phyloP scores from a whole-genome alignment of 1,139 yeast species.

The Pneumocystis oryctolagi region DNA sequence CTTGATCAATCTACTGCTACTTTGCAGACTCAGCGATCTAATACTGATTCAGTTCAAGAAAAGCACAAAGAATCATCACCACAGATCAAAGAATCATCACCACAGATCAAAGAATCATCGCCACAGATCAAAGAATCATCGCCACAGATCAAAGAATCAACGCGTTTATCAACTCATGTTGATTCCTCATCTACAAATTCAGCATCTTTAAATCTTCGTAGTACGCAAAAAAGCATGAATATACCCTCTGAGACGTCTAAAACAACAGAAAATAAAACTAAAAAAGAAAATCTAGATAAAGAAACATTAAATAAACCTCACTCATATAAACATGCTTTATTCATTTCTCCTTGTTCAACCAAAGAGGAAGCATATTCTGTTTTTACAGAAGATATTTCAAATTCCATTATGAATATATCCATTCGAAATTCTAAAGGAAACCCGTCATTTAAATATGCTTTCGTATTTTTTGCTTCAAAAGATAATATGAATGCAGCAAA shows the following conservation, averaged over 20 bases:
- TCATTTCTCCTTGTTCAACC: neutral
- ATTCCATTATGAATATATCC: neutral
- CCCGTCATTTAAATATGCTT: neutral
- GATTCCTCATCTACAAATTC: neutral
- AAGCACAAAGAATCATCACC: conserved; percentile 2
- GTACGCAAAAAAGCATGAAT: neutral
- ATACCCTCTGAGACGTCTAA: neutral
- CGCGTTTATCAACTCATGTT: neutral
- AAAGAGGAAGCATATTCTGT: neutral
- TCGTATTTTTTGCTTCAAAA: neutral
- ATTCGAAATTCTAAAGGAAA: neutral
- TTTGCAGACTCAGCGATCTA: neutral
- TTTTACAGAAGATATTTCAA: neutral
- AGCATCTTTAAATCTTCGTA: neutral
- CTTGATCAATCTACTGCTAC: neutral
- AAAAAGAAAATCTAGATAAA: neutral
- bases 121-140: conserved; percentile 2
- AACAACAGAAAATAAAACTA: neutral
- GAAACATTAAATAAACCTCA: neutral
- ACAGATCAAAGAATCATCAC: neutral
- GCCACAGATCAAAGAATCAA: conserved; percentile 1
- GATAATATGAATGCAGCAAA: neutral
- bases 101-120: conserved; percentile 1
- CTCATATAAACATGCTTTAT: neutral
- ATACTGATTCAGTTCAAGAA: neutral